Evolutionary conservation across 176 grass and related monocot genomes (phyloP).

Genomic region (Musa acuminata): DNA sequence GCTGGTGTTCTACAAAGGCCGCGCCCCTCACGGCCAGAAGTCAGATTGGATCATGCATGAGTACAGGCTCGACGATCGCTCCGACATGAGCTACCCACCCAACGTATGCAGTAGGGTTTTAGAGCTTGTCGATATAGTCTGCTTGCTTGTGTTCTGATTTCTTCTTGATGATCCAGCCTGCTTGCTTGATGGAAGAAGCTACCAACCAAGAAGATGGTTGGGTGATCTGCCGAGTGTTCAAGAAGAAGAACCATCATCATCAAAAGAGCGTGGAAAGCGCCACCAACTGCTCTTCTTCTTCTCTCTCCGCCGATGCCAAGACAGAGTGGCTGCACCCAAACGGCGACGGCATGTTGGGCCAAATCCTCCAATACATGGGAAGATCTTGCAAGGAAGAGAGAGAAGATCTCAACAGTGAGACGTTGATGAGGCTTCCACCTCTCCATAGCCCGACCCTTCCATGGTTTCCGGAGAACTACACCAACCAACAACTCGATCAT

Average conservation of each 20-base stretch:
- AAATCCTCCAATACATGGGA: conserved; percentile 68
- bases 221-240: conserved; percentile 96
- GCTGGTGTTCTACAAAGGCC: conserved; percentile 95
- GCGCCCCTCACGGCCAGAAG: conserved; percentile 83
- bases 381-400: conserved; percentile 35
- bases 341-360: conserved; percentile 35
- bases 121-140: no score
- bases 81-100: neutral
- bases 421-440: conserved; percentile 52
- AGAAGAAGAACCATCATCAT: conserved; percentile 86
- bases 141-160: neutral
- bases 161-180: neutral
- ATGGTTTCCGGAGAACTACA: conserved; percentile 1
- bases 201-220: conserved; percentile 71
- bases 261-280: conserved; percentile 34
- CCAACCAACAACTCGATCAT: neutral
- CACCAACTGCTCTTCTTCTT: neutral
- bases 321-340: conserved; percentile 29
- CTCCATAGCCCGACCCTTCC: conserved; percentile 39
- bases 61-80: conserved; percentile 60
- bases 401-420: neutral
- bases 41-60: conserved; percentile 94
- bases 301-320: no score
- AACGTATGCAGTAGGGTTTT: neutral
- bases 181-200: conserved; percentile 30